Evolutionary conservation across 176 grass and related monocot genomes (phyloP).

Genomic region (Paspalum vaginatum): DNA sequence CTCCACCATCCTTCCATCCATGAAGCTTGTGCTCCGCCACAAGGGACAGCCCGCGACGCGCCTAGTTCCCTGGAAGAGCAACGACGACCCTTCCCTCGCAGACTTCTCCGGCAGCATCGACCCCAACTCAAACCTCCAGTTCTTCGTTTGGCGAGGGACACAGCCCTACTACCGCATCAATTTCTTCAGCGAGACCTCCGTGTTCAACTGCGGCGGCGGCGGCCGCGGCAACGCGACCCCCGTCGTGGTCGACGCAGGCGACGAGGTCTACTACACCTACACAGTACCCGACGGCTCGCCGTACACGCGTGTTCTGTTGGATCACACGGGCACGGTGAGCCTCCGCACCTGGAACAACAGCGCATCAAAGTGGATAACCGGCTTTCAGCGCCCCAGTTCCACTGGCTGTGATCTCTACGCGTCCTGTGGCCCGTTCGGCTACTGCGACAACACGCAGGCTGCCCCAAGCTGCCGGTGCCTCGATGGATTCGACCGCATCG

Average conservation of each 20-base stretch:
- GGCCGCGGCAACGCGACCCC: neutral
- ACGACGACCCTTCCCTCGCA: constrained; percentile 14
- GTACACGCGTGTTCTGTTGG: neutral
- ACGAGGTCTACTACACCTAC: neutral
- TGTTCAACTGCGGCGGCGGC: neutral
- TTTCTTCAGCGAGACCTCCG: neutral
- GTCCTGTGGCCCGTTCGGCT: constrained; percentile 44
- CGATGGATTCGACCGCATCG: neutral
- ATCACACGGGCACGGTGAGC: constrained; percentile 15
- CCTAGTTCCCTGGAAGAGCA: constrained; percentile 30
- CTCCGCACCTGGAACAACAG: neutral
- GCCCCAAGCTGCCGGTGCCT: constrained; percentile 39
- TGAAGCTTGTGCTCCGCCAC: neutral
- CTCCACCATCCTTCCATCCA: constrained; percentile 32
- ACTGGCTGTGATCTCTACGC: constrained; percentile 24
- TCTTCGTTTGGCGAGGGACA: neutral
- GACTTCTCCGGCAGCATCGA: neutral
- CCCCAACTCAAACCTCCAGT: neutral
- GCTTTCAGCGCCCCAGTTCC: neutral
- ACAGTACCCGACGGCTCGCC: neutral
- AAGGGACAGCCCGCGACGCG: neutral
- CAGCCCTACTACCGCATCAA: neutral
- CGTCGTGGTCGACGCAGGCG: neutral
- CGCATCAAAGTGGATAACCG: neutral
- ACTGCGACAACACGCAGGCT: constrained; percentile 32